Base-by-base conservation (phyloP, 495 filamentous ascomycete species). In the Immersiella caudata region DNA sequence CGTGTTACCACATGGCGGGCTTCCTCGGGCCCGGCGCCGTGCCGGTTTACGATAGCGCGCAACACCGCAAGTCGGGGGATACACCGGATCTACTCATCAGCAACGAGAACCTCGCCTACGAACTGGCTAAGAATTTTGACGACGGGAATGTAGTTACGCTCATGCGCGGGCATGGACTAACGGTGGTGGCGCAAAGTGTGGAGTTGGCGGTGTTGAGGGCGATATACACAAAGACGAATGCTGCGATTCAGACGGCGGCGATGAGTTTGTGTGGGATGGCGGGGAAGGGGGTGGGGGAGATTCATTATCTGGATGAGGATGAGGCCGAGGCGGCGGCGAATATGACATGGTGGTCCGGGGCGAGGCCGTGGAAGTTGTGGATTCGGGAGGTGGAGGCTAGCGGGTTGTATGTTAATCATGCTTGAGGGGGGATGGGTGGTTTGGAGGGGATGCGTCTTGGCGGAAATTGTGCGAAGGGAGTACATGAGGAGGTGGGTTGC, bases 151-250 rank as follows among this genome's bases (percentile, higher is more conserved):
- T 69, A 0, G 78, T 85, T 3, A 78, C 82, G 2, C 70, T 86
- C 12, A 84, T 84, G 82, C 70, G 74, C 2, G 78, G 79, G 9
- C 84, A 86, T 57, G 84, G 83, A 7, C 84, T 85, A 67, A 82
- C 80, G 0, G 71, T 75, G 0, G 66, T 79, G 1, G 82, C 75
- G 0, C 67, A 68, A 0, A 75, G 40, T 33, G 77, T 86, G 33
- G 74, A 82, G 65, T 62, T 74, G 57, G 79, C 71, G 3, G 80
- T 85, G 4, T 77, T 73, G 60, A 72, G 76, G 21, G 78, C 82
- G 5, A 73, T 85, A 4, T 85, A 85, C 69, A 81, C 83, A 2
- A 73, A 78, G 55, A 71, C 74, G 68, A 85, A 84, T 52, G 83
- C 82, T 0, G 65, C 57, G 6, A 71, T 83, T 16, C 79, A 83